Conservation (phyloP, 2,329 filamentous ascomycete species). For the Aspergillus pseudotamarii region DNA sequence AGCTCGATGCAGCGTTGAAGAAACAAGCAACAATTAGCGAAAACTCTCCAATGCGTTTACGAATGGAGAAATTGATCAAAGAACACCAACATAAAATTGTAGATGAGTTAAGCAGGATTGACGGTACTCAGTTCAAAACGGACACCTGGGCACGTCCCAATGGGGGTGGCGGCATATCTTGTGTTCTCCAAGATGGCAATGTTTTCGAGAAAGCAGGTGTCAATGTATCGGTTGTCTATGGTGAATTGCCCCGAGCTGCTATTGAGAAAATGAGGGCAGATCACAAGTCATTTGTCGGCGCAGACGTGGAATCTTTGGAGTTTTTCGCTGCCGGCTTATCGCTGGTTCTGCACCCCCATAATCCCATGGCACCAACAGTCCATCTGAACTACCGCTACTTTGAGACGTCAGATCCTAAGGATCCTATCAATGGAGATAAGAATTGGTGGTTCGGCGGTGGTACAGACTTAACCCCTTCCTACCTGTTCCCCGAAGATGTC, state of each 20-base stretch:
- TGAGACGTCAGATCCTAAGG: constrained; percentile 85
- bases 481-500: constrained; percentile 95
- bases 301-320: constrained; percentile 77
- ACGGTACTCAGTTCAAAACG: constrained; percentile 77
- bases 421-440: constrained; percentile 67
- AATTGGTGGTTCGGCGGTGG: constrained; percentile 98
- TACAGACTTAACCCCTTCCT: constrained; percentile 87
- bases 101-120: constrained; percentile 76
- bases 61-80: constrained; percentile 97
- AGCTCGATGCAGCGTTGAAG: constrained; percentile 80
- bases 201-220: constrained; percentile 98
- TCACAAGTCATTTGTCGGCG: constrained; percentile 82
- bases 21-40: constrained; percentile 73
- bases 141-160: constrained; percentile 87
- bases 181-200: constrained; percentile 92
- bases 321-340: constrained; percentile 96
- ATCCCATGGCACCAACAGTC: constrained; percentile 96
- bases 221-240: constrained; percentile 93
- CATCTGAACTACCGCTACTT: constrained; percentile 99
- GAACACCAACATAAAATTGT: constrained; percentile 90
- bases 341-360: constrained; percentile 88
- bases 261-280: constrained; percentile 93
- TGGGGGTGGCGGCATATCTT: constrained; percentile 91
- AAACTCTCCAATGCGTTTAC: constrained; percentile 90
- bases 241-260: constrained; percentile 79